Conservation (phyloP, 1,284 basidiomycete species). For the Caloboletus inedulis region DNA sequence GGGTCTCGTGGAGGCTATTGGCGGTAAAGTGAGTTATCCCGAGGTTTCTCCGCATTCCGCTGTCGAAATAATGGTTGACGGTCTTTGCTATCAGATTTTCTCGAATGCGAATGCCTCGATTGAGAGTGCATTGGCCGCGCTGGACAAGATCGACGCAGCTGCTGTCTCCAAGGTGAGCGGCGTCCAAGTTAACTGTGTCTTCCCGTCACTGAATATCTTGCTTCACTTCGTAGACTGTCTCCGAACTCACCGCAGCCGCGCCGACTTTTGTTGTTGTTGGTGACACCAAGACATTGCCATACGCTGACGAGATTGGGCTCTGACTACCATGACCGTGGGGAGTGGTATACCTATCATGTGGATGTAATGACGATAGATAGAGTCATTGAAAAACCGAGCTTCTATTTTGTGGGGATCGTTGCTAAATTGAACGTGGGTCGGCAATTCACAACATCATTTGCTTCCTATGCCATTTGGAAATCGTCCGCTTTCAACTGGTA, state of each 20-base stretch:
- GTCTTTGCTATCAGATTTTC: conserved; percentile 47
- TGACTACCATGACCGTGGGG: conserved; percentile 35
- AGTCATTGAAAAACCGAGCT: conserved; percentile 6
- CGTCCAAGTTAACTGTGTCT: background rate
- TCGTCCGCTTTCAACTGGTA: background rate
- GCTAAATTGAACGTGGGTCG: background rate
- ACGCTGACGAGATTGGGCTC: conserved; percentile 82
- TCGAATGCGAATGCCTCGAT: conserved; percentile 51
- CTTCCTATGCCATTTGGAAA: background rate
- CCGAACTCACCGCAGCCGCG: conserved; percentile 62
- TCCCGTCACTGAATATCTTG: background rate
- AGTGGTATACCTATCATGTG: conserved; percentile 14
- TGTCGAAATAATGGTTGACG: conserved; percentile 2
- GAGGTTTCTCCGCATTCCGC: conserved; percentile 2
- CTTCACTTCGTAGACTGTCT: conserved; percentile 42
- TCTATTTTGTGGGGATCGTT: background rate
- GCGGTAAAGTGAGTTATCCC: conserved; percentile 56
- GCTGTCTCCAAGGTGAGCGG: conserved; percentile 60
- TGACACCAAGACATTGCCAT: conserved; percentile 72
- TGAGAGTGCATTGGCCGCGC: conserved; percentile 50
- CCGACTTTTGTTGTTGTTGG: conserved; percentile 87
- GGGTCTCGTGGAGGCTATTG: conserved; percentile 63
- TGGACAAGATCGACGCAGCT: conserved; percentile 61
- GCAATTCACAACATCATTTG: background rate
- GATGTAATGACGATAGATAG: conserved; percentile 23